Evolutionary conservation across 2,329 filamentous ascomycete species (phyloP), one percentile per base, ranked within the genome.

Genomic region (Pseudogymnoascus sp.): DNA sequence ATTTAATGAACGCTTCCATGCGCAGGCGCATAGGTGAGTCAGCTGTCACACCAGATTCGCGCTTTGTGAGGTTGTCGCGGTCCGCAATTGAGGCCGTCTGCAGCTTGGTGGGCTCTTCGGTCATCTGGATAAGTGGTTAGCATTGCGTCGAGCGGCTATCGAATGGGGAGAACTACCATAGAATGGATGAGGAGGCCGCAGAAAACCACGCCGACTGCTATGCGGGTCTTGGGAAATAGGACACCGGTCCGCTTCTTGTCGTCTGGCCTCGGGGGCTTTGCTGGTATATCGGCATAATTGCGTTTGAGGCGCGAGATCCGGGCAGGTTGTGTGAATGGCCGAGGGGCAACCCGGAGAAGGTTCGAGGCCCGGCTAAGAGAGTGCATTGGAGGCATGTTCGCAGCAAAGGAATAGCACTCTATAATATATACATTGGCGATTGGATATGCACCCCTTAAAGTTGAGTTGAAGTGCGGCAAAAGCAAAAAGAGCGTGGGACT

Each of bases 1-100:
- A 85, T 74, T 94, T 94, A 75, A 97, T 95, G 73, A 97, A 89
- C 70, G 90, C 86, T 76, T 99, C 94, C 94, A 99, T 97, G 65
- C 93, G 90, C 62, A 99, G 82, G 61, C 94, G 92, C 93, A 99
- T 97, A 1, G 94, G 92, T 12, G 93, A 97, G 68, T 86, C 80
- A 62, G 86, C 82, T 57, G 81, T 87, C 58, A 97, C 82, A 65
- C 86, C 85, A 61, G 85, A 82, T 73, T 94, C 89, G 64, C 88
- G 86, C 76, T 94, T 96, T 67, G 85, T 82, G 64, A 91, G 81
- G 65, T 84, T 86, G 74, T 97, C 94, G 69, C 90, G 86, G 72
- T 96, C 90, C 69, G 91, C 92, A 67, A 97, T 89, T 39, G 88
- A 83, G 30, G 89, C 81, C 54, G 77, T 71, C 68, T 92, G 88